Evolutionary conservation across 164 flowering plant genomes (phyloP), one percentile per base, ranked within the genome.

Genomic region (Macadamia tetraphylla): DNA sequence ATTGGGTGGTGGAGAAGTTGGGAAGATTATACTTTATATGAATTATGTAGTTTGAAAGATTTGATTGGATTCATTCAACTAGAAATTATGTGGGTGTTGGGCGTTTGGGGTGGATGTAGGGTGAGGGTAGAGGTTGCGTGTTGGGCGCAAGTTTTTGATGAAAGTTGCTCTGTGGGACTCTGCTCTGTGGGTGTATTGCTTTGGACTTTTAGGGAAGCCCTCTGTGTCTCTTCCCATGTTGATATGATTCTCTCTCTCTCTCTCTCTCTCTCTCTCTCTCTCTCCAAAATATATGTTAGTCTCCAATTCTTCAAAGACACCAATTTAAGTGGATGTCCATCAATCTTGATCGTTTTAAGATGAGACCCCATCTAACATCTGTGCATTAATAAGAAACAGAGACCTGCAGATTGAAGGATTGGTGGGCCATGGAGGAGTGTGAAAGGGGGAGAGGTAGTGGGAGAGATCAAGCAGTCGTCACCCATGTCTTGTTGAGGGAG

Each of bases 61-160:
- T 17, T 57, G 53, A 60, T 9, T 53, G 18, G 18, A 17, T 6
- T 14, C 17, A 2, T 4, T n/a, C 32, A 23, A 23, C 0, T 0
- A 64, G 68, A 13, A 18, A 35, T 35, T 35, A 35, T 35, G 40
- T 35, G 40, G 40, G 40, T 35, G 40, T 35, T 23, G 40, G 40
- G 40, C 40, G 3, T 35, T 2, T 35, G 40, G 40, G 3, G 40
- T 35, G 40, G 40, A 23, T 23, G 23, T 68, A 66, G 44, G 46
- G 46, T 71, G 70, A 66, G 69, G 70, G 75, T 61, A 57, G 58
- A 63, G 73, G 74, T 76, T 72, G 79, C 79, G 79, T 76, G 79
- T 76, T 56, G 67, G 63, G 63, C 67, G 58, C 70, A 66, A 72
- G 69, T 65, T 53, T 62, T 72, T 65, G 31, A 32, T 40, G 49